These are phyloP conservation scores for Chaetomiaceae sp. DNA, from an alignment of 2,329 filamentous ascomycete species.

Conservation along the genomic window DNA sequence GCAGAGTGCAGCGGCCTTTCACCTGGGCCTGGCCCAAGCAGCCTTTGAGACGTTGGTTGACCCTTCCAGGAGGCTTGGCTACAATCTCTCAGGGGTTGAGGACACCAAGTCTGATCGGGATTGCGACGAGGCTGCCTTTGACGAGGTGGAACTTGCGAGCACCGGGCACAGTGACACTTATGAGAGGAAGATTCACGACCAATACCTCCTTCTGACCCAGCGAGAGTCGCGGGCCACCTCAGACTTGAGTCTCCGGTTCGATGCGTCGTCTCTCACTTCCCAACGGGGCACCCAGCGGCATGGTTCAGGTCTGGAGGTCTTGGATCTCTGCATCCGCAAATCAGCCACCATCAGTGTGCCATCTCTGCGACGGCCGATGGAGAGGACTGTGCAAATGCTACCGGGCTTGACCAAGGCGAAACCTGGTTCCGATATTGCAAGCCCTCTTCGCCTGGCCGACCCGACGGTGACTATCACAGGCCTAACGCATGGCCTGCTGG, in stretches of 20 bases:
- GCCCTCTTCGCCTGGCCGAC: conserved; percentile 19
- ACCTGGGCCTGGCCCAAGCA: conserved; percentile 39
- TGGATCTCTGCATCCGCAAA: conserved; percentile 40
- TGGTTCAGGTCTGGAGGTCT: conserved; percentile 23
- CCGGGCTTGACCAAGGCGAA: neutral
- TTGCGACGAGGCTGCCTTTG: conserved; percentile 19
- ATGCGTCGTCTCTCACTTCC: conserved; percentile 27
- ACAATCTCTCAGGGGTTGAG: conserved; percentile 32
- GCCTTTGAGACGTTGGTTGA: conserved; percentile 48
- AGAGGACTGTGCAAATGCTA: conserved; percentile 25
- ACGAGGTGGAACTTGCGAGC: conserved; percentile 13
- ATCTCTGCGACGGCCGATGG: conserved; percentile 28
- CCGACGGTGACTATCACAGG: conserved; percentile 38
- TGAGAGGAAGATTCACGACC: conserved; percentile 23
- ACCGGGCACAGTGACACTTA: conserved; percentile 22
- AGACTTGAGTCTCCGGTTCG: conserved; percentile 37
- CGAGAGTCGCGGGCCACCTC: conserved; percentile 31
- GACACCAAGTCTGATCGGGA: conserved; percentile 27
- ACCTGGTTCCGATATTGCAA: neutral
- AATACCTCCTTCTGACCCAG: conserved; percentile 23
- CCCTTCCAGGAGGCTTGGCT: conserved; percentile 38
- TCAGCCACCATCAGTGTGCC: conserved; percentile 36
- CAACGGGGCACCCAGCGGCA: conserved; percentile 8
- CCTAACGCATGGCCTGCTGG: conserved; percentile 39
- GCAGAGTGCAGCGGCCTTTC: conserved; percentile 36